These are phyloP conservation scores for Melampsora americana DNA, from an alignment of 1,284 basidiomycete species.

Conservation along the genomic window DNA sequence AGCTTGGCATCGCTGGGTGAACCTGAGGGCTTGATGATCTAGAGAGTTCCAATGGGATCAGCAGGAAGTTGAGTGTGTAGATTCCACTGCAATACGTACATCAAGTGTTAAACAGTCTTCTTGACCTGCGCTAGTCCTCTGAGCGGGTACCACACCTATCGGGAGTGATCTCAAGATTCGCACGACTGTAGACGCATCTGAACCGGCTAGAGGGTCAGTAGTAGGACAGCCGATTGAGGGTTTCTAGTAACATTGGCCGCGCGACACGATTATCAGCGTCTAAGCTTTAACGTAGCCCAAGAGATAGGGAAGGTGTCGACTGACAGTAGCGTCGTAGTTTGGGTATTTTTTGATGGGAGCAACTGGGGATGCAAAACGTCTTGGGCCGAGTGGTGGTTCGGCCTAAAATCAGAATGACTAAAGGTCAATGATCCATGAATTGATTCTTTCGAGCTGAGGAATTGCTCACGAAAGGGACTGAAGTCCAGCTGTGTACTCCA, in stretches of 20 bases:
- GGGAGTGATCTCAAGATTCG: too few species aligned
- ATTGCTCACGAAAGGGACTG: too few species aligned
- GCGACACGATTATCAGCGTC: background rate
- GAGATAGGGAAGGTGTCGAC: background rate
- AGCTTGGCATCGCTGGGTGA: background rate
- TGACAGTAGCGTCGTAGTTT: background rate
- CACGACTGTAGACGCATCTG: background rate
- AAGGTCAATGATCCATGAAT: too few species aligned
- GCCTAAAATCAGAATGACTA: background rate
- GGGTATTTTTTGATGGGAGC: background rate
- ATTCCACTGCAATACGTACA: background rate
- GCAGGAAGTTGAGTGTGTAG: background rate
- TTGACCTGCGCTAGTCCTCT: background rate
- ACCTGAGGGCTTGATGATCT: background rate
- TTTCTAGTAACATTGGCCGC: background rate
- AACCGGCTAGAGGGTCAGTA: too few species aligned
- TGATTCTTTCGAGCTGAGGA: too few species aligned
- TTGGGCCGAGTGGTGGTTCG: background rate
- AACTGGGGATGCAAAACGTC: background rate
- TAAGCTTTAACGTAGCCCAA: too few species aligned
- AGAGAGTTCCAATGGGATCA: background rate
- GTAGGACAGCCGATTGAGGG: background rate
- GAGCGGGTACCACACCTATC: background rate
- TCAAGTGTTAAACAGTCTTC: conserved; percentile 6
- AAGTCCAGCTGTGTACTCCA: too few species aligned